Base-by-base conservation (phyloP, 768 basidiomycete species). In the Boletellus ananas region DNA sequence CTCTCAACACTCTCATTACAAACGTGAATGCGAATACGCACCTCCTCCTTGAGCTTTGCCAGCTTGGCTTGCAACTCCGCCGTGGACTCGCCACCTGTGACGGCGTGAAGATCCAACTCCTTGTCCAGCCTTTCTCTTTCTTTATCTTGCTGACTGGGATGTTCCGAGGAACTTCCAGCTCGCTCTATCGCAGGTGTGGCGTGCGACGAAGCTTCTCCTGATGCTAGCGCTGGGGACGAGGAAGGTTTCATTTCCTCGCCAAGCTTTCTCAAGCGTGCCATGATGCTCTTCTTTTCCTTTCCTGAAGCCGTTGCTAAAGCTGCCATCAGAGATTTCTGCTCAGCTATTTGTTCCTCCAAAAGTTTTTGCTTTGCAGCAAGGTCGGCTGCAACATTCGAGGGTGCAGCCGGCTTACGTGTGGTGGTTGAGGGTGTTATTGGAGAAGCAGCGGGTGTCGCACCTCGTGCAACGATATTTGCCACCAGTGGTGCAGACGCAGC, bases 301-400 rank as follows among this genome's bases (percentile, higher is more conserved):
- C 76, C 61, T 10, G 82, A 76, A 8, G 85, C 83, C 5, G 79
- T 78, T 21, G 74, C 68, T 13, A 95, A 69, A 31, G 80, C 79
- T 7, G 76, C 77, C 83, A 96, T 87, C 49, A 97, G 72, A 1
- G 81, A 74, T 67, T 94, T 95, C 70, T 95, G 94, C 69, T 94
- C 90, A 0, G 83, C 77, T 51, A 96, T 92, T 60, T 88, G 87
- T 63, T 86, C 79, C 56, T 92, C 88, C 18, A 91, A 69, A 34
- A 85, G 72, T 52, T 85, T 80, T 60, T 89, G 87, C 65, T 88
- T 87, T 4, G 79, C 82, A 2, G 86, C 87, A 29, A 90, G 76
- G 4, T 78, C 78, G 40, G 76, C 69, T 6, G 76, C 67, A 20
- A 73, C 57, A 33, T 71, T 56, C 13, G 72, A 63, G 21, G 72